Conservation (phyloP, 2,329 filamentous ascomycete genomes). For the Phoma sp. region DNA sequence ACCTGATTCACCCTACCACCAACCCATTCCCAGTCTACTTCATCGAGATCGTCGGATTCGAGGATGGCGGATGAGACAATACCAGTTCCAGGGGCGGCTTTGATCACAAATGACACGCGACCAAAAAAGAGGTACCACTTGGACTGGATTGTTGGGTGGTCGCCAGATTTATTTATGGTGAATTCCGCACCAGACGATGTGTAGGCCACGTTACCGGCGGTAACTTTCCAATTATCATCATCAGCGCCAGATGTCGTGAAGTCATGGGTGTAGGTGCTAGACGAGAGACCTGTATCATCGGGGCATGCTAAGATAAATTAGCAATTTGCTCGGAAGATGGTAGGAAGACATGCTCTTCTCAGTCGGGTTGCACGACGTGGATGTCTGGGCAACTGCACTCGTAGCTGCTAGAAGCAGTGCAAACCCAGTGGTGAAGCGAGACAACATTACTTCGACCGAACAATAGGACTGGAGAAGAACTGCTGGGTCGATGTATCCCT, state of each 20-base stretch:
- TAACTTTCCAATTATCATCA: conserved; percentile 33
- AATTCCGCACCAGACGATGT: conserved; percentile 53
- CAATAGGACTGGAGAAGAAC: background rate
- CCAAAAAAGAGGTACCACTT: conserved; percentile 88
- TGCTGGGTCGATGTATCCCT: background rate
- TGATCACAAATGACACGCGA: conserved; percentile 74
- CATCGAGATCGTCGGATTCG: conserved; percentile 80
- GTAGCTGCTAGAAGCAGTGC: conserved; percentile 8
- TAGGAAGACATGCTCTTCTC: conserved; percentile 30
- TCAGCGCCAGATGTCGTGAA: conserved; percentile 38
- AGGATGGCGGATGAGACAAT: conserved; percentile 81
- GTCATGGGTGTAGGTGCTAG: conserved; percentile 48
- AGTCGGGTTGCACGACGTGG: conserved; percentile 49
- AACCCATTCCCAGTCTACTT: conserved; percentile 83
- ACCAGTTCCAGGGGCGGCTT: conserved; percentile 73
- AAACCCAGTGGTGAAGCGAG: background rate
- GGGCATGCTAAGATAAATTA: conserved; percentile 40
- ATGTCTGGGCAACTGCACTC: conserved; percentile 46
- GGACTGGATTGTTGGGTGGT: conserved; percentile 70
- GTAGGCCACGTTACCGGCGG: conserved; percentile 49
- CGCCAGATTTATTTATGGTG: conserved; percentile 51
- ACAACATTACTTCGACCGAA: background rate
- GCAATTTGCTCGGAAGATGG: background rate
- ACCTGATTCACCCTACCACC: conserved; percentile 63
- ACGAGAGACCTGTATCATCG: conserved; percentile 45